Percentiles rank a stretch among this genome's conserved stretches.
Conservation (phyloP, 495 filamentous ascomycete genomes). For the Beverwykella pulmonaria region DNA sequence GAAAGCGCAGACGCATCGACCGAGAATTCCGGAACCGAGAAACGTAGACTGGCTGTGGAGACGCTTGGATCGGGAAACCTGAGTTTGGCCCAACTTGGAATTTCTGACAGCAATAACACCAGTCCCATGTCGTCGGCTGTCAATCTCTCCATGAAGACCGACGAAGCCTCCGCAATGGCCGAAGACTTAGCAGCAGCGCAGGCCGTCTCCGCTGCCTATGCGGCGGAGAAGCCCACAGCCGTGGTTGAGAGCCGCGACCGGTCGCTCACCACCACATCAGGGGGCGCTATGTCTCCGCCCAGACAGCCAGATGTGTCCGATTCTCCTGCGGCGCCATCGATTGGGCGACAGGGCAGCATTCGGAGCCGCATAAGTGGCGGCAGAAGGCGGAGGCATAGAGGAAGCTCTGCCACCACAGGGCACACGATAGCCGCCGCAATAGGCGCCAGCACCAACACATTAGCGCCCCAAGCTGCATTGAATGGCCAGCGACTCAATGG, state of each 20-base stretch:
- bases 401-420: slow-evolving; percentile 81
- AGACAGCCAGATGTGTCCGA: slow-evolving; percentile 66
- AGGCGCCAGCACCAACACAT: slow-evolving; percentile 62
- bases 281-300: slow-evolving; percentile 52
- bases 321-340: slow-evolving; percentile 55
- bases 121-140: slow-evolving; percentile 52
- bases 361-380: slow-evolving; percentile 70
- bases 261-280: slow-evolving; percentile 41
- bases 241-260: slow-evolving; percentile 32
- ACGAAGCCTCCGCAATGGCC: slow-evolving; percentile 57
- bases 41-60: slow-evolving; percentile 67
- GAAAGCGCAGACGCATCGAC: slow-evolving; percentile 31
- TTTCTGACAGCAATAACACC: slow-evolving; percentile 57
- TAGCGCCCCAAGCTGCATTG: slow-evolving; percentile 63
- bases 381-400: slow-evolving; percentile 67
- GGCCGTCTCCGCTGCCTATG: slow-evolving; percentile 64
- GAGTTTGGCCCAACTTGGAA: slow-evolving; percentile 79
- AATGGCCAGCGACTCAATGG: slow-evolving; percentile 66
- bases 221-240: slow-evolving; percentile 28
- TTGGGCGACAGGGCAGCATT: slow-evolving; percentile 78
- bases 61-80: slow-evolving; percentile 89
- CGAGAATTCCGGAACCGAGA: slow-evolving; percentile 43
- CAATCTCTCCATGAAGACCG: slow-evolving; percentile 50
- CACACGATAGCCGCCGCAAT: slow-evolving; percentile 71
- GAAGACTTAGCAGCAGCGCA: slow-evolving; percentile 62